These are phyloP conservation scores for Selaginella tamariscina DNA, from an alignment of 75 land plant species.

Conservation along the genomic window DNA sequence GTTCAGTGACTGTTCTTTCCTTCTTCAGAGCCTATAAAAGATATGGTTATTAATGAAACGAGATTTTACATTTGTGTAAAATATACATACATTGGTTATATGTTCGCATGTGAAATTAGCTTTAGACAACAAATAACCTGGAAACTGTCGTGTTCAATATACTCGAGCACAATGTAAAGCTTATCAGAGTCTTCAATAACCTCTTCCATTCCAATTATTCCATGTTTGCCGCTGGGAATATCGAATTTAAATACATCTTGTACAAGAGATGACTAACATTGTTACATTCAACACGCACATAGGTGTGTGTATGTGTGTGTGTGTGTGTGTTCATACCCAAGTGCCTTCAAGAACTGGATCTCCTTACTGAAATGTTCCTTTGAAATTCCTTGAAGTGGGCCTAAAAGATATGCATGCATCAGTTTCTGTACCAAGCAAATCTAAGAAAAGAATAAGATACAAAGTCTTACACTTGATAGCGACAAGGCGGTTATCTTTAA, in stretches of 20 bases:
- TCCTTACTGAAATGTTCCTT: constrained; percentile 53
- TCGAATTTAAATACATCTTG: constrained; percentile 11
- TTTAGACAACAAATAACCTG: too few species aligned
- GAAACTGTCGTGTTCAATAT: constrained; percentile 83
- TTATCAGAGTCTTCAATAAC: constrained; percentile 32
- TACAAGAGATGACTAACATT: constrained; percentile 13
- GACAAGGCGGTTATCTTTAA: neutral
- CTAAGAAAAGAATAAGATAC: neutral
- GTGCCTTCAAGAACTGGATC: constrained; percentile 54
- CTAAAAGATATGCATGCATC: neutral
- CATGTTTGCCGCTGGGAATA: constrained; percentile 31
- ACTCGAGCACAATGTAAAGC: constrained; percentile 64
- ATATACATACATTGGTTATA: neutral
- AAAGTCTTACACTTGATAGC: neutral
- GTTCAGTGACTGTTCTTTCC: constrained; percentile 53
- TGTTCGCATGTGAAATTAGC: neutral
- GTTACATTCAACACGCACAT: constrained; percentile 5
- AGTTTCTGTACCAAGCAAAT: neutral
- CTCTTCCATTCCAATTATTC: constrained; percentile 45
- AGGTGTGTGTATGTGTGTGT: neutral
- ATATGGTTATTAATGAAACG: neutral
- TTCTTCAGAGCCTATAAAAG: constrained; percentile 51
- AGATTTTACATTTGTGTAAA: neutral
- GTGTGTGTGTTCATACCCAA: constrained; percentile 40
- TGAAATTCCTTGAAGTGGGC: neutral